Percentiles rank a stretch among this genome's conserved stretches.
Conservation (phyloP, 306 rosid species). For the Acmispon strigosus region DNA sequence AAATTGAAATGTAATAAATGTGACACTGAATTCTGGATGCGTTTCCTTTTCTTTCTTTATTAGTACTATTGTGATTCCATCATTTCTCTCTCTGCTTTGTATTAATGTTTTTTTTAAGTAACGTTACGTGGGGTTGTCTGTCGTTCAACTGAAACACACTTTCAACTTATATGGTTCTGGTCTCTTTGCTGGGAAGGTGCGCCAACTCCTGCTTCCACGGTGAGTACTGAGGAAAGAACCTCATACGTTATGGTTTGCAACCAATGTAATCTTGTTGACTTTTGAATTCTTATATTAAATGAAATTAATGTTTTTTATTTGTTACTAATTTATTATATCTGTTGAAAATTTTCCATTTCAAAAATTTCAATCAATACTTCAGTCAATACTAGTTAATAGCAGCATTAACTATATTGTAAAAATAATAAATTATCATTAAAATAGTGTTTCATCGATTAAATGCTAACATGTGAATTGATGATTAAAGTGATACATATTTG, state of each 20-base stretch:
- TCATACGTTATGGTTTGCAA: neutral
- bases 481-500: too few species aligned
- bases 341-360: too few species aligned
- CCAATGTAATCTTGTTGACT: neutral
- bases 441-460: too few species aligned
- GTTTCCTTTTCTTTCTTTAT: neutral
- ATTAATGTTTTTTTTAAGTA: neutral
- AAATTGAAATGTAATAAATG: constrained; percentile 12
- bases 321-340: too few species aligned
- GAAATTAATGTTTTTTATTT: too few species aligned
- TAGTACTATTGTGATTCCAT: too few species aligned
- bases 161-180: constrained; percentile 7
- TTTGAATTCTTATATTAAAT: too few species aligned
- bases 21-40: neutral
- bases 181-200: neutral
- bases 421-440: too few species aligned
- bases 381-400: too few species aligned
- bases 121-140: neutral
- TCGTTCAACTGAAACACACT: neutral
- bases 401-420: too few species aligned
- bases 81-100: neutral
- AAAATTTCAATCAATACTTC: too few species aligned
- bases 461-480: too few species aligned
- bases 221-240: neutral
- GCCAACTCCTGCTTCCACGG: neutral